Base-by-base conservation (phyloP, 2,329 filamentous ascomycete genomes). In the Bimuria novae-zelandiae region DNA sequence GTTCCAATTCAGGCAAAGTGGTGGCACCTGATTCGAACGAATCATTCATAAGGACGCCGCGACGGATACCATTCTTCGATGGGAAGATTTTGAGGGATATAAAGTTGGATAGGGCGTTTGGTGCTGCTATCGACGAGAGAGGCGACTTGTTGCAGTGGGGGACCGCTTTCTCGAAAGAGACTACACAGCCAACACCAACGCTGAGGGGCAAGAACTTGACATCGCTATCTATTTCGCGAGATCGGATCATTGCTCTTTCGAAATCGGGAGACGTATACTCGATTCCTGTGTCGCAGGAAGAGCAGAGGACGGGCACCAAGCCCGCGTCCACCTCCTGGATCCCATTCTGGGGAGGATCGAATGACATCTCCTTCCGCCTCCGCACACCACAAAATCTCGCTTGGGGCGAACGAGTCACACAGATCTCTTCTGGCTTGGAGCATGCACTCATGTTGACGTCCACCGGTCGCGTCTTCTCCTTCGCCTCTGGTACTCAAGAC, bases 141-240 rank as follows among this genome's bases (percentile, higher is more conserved):
- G 94, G 94, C 3, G 89, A 97, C 70, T 74, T 99, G 39, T 80
- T 97, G 11, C 92, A 97, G 76, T 99, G 94, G 94, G 94, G 94
- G 1, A 81, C 81, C 3, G 90, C 82, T 3, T 97, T 88, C 70
- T 88, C 88, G 6, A 80, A 83, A 50, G 80, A 84, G 4, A 78
- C 84, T 25, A 82, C 79, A 8, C 77, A 80, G 25, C 94, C 93
- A 0, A 81, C 80, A 1, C 78, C 81, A 43, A 97, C 93, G 0
- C 76, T 99, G 49, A 85, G 77, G 54, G 93, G 92, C 50, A 96
- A 95, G 71, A 84, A 96, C 64, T 78, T 97, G 44, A 76, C 82
- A 53, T 90, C 90, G 52, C 77, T 97, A 37, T 83, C 85, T 35
- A 81, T 96, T 43, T 96, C 92, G 0, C 80, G 82, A 56, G 92